These are phyloP conservation scores for Torrubiellomyces zombiae DNA, from an alignment of 2,329 filamentous ascomycete genomes.

Conservation along the genomic window DNA sequence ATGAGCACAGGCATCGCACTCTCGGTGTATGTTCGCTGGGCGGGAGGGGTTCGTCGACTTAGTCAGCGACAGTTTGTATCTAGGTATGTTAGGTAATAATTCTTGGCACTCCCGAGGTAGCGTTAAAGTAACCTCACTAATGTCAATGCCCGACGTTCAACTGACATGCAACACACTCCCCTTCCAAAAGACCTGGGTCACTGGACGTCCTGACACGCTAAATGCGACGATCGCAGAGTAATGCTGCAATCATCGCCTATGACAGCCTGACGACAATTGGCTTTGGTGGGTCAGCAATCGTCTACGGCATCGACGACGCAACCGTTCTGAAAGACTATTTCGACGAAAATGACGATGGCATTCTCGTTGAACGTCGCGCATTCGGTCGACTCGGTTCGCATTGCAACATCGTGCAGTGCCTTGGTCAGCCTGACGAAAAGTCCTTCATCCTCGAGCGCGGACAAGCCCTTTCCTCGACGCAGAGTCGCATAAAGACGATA, in stretches of 20 bases:
- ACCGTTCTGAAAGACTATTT: conserved; percentile 4
- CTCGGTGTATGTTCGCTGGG: too few species aligned
- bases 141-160: too few species aligned
- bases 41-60: too few species aligned
- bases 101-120: too few species aligned
- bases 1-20: too few species aligned
- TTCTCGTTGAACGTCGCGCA: conserved; percentile 3
- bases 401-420: conserved; percentile 2
- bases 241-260: neutral
- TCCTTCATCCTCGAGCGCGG: conserved; percentile 4
- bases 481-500: neutral
- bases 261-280: conserved; percentile 1
- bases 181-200: too few species aligned
- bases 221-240: conserved; percentile 1
- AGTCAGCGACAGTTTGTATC: too few species aligned
- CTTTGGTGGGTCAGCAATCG: conserved; percentile 2
- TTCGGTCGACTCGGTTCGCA: conserved; percentile 2
- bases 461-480: conserved; percentile 1
- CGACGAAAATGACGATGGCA: conserved; percentile 2
- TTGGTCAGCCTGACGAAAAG: conserved; percentile 1
- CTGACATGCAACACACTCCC: too few species aligned
- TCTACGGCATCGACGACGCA: conserved; percentile 4
- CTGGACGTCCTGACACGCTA: too few species aligned
- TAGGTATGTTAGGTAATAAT: too few species aligned
- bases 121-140: too few species aligned